phyloP scores from a whole-genome alignment of 2,329 filamentous ascomycete genomes.

The Nigrospora oryzae region DNA sequence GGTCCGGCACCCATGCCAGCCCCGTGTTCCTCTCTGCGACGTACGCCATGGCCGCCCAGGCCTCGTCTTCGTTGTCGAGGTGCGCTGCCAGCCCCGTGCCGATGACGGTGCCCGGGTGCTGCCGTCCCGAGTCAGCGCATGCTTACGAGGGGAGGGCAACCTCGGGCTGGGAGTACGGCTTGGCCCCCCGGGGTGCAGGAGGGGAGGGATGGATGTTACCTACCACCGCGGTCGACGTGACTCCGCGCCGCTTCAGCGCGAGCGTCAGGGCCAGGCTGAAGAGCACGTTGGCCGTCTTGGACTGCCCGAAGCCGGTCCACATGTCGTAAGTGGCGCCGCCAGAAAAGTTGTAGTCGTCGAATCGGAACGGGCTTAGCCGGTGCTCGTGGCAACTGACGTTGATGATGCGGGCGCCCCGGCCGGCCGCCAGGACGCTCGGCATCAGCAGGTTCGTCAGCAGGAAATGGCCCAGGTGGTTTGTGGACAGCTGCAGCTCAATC shows the following conservation, averaged over 20 bases:
- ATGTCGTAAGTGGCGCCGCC: conserved; percentile 17
- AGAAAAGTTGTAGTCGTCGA: conserved; percentile 9
- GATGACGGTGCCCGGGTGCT: conserved; percentile 6
- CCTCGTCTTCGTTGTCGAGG: not conserved
- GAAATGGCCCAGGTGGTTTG: not conserved
- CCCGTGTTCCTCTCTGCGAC: too few species aligned
- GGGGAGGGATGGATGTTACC: conserved; percentile 4
- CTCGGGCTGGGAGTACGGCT: too few species aligned
- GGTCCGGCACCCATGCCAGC: too few species aligned
- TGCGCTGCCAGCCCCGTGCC: not conserved
- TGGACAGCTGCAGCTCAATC: not conserved
- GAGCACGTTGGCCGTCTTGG: conserved; percentile 33
- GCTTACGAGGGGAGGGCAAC: too few species aligned
- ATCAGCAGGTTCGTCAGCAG: not conserved
- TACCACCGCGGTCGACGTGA: conserved; percentile 6
- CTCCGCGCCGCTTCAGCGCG: conserved; percentile 16
- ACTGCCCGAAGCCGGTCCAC: conserved; percentile 30
- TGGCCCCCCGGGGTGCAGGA: not conserved
- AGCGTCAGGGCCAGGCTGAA: conserved; percentile 30
- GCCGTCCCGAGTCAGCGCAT: not conserved
- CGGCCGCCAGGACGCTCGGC: not conserved
- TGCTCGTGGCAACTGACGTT: conserved; percentile 5
- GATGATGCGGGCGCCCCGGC: conserved; percentile 7
- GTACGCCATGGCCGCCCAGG: not conserved
- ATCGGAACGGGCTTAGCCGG: conserved; percentile 2